These are phyloP conservation scores for Discostella stelligeroides DNA, from an alignment of 108 stramenopile genomes.

Conservation along the genomic window DNA sequence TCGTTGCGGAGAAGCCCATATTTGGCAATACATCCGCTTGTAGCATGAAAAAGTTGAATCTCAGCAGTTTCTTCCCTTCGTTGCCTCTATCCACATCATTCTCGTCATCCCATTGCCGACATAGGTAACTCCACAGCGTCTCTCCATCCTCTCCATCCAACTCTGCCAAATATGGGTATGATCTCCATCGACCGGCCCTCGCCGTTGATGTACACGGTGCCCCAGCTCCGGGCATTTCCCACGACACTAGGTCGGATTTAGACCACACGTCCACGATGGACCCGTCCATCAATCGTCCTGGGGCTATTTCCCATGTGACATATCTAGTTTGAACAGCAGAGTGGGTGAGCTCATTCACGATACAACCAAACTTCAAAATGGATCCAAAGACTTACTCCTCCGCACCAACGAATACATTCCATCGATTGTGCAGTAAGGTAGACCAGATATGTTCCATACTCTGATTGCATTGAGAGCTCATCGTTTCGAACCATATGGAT, in stretches of 20 bases:
- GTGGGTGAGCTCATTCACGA: no score
- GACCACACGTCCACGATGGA: conserved; percentile 88
- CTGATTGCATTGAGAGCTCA: conserved; percentile 68
- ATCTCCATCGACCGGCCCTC: conserved; percentile 83
- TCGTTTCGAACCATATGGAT: conserved; percentile 78
- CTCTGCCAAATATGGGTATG: conserved; percentile 82
- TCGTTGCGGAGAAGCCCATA: conserved; percentile 82
- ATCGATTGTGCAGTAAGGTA: conserved; percentile 80
- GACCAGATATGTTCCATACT: conserved; percentile 70
- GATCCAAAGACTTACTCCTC: conserved; percentile 73
- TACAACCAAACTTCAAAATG: no score
- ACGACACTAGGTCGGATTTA: conserved; percentile 56
- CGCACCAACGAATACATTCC: conserved; percentile 90
- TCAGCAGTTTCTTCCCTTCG: conserved; percentile 59
- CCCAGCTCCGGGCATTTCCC: conserved; percentile 83
- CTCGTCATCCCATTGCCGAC: conserved; percentile 79
- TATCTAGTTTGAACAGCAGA: conserved; percentile 29
- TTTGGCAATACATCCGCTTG: conserved; percentile 83
- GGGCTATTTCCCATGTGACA: conserved; percentile 91
- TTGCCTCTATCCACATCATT: conserved; percentile 48
- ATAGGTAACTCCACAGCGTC: conserved; percentile 80
- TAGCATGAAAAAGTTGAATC: conserved; percentile 89
- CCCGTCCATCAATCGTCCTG: conserved; percentile 75
- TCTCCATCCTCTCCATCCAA: conserved; percentile 78
- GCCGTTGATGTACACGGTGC: conserved; percentile 84